phyloP scores from a whole-genome alignment of 1,284 basidiomycete genomes.

The Apiotrichum domesticum region DNA sequence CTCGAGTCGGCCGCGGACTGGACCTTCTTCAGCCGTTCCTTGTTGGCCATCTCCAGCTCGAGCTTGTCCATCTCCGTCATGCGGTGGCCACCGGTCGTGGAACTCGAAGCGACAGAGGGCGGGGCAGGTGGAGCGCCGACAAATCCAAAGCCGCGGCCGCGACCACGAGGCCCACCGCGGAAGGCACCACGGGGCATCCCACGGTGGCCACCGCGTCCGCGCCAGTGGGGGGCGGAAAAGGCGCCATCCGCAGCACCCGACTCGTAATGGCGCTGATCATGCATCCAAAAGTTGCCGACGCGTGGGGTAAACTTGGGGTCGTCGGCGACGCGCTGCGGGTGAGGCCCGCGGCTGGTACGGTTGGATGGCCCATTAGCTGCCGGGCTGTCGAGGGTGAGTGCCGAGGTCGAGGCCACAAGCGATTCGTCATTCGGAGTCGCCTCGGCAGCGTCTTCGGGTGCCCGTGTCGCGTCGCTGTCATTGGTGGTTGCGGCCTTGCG shows the following conservation, averaged over 20 bases:
- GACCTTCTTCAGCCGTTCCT: not conserved
- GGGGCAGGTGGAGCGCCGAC: not conserved
- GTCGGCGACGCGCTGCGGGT: conserved; percentile 11
- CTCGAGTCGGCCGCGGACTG: not conserved
- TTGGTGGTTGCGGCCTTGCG: conserved; percentile 10
- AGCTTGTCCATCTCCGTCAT: conserved; percentile 32
- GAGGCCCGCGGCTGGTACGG: conserved; percentile 20
- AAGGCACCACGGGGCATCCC: conserved; percentile 19
- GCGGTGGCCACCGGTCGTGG: not conserved
- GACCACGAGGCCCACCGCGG: conserved; percentile 4
- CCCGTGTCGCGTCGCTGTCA: not conserved
- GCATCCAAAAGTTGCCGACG: conserved; percentile 84
- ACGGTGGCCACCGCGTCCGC: conserved; percentile 21
- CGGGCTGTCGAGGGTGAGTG: conserved; percentile 19
- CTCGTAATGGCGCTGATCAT: conserved; percentile 63
- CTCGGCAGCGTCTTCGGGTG: conserved; percentile 6
- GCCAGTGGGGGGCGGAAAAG: conserved; percentile 49
- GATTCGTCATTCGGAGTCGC: not conserved
- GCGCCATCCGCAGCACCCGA: conserved; percentile 57
- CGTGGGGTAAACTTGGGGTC: conserved; percentile 81
- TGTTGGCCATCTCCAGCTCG: conserved; percentile 18
- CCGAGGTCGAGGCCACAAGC: conserved; percentile 24
- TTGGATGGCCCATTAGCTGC: conserved; percentile 40
- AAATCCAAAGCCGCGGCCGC: conserved; percentile 1
- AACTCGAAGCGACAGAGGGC: not conserved